Conservation (phyloP, 805 yeast species). For the Blastobotrys terrestris region DNA sequence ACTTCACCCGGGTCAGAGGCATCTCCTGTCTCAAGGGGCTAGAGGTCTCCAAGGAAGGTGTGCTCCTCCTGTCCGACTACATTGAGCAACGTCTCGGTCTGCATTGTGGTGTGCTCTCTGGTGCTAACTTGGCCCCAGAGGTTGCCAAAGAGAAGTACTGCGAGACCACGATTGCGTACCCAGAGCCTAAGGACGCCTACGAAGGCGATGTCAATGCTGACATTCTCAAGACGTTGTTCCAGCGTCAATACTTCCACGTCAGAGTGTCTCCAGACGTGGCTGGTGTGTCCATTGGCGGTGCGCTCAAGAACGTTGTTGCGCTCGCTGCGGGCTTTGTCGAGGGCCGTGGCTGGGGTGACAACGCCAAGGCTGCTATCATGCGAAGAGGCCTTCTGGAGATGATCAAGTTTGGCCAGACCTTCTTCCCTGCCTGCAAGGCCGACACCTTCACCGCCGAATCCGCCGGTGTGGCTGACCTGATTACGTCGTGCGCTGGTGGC, state of each 20-base stretch:
- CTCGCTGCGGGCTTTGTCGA: conserved; percentile 95
- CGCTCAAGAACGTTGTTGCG: conserved; percentile 93
- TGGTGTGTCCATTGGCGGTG: conserved; percentile 95
- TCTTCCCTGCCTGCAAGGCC: conserved; percentile 68
- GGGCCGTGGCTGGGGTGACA: conserved; percentile 98
- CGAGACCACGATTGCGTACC: conserved; percentile 94
- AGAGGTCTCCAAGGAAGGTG: conserved; percentile 80
- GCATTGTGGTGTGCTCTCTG: conserved; percentile 93
- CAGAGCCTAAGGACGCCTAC: conserved; percentile 59
- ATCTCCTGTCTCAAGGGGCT: conserved; percentile 95
- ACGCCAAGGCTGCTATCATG: conserved; percentile 97
- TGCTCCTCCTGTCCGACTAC: conserved; percentile 71
- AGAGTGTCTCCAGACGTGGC: conserved; percentile 87
- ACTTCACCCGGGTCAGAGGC: conserved; percentile 69
- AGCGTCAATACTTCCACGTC: conserved; percentile 97
- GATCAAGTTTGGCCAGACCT: conserved; percentile 74
- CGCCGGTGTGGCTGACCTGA: conserved; percentile 97
- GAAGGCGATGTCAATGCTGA: conserved; percentile 69
- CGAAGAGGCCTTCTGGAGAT: conserved; percentile 91
- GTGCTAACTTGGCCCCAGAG: conserved; percentile 96
- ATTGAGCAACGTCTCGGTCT: conserved; percentile 77
- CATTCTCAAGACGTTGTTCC: conserved; percentile 78
- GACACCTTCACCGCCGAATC: conserved; percentile 87
- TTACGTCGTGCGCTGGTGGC: conserved; percentile 97
- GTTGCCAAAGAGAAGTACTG: conserved; percentile 95